These are phyloP conservation scores for Starmera dryadoides DNA, from an alignment of 805 yeast species.

Conservation along the genomic window DNA sequence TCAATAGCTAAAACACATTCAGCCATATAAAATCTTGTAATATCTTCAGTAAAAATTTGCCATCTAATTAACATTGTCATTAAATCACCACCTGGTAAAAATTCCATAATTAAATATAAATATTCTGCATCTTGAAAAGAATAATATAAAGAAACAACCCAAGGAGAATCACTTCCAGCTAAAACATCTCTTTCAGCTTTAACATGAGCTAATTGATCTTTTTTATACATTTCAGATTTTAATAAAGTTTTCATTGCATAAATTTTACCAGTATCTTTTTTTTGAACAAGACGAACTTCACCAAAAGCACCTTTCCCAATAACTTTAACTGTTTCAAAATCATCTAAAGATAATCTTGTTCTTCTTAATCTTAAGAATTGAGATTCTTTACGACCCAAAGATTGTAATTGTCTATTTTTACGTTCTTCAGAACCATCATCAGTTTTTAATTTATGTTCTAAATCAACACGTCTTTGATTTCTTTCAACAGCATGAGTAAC, in stretches of 20 bases:
- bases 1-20: constrained; percentile 97
- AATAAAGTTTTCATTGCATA: constrained; percentile 91
- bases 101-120: constrained; percentile 95
- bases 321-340: constrained; percentile 93
- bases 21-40: constrained; percentile 89
- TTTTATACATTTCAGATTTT: constrained; percentile 75
- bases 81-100: constrained; percentile 98
- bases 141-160: constrained; percentile 90
- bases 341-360: constrained; percentile 85
- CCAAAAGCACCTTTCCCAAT: constrained; percentile 99
- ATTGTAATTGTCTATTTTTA: constrained; percentile 67
- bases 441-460: constrained; percentile 76
- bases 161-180: constrained; percentile 89
- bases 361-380: constrained; percentile 84
- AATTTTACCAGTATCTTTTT: constrained; percentile 89
- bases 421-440: constrained; percentile 56
- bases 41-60: constrained; percentile 88
- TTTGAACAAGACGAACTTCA: constrained; percentile 90
- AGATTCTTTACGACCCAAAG: constrained; percentile 84
- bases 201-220: constrained; percentile 93
- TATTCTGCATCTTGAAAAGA: constrained; percentile 93
- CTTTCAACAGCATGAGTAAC: constrained; percentile 91
- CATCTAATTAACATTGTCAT: constrained; percentile 91
- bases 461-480: constrained; percentile 82
- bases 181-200: constrained; percentile 94